phyloP scores from a whole-genome alignment of 371 early-diverging fungal species.

The Blyttiomyces sp. region DNA sequence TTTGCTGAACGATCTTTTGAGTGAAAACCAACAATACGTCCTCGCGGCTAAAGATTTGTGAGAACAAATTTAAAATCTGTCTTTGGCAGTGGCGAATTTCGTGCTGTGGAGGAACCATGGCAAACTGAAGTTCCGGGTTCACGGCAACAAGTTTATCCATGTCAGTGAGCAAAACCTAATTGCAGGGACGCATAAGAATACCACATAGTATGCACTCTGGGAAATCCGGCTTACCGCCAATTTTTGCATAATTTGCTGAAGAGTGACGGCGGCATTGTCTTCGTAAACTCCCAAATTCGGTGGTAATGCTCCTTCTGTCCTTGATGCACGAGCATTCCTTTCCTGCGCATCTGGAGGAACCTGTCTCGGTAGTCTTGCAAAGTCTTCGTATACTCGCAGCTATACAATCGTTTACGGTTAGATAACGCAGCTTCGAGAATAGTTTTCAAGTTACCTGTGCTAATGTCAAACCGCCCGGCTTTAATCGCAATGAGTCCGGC shows the following conservation, averaged over 20 bases:
- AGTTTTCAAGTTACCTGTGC: slow-evolving; percentile 41
- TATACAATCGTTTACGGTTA: slow-evolving; percentile 22
- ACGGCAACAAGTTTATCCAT: no score
- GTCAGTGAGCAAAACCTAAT: no score
- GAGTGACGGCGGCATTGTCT: no score
- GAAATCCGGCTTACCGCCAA: no score
- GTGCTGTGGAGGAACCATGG: slow-evolving; percentile 71
- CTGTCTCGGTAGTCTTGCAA: slow-evolving; percentile 26
- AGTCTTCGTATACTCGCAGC: slow-evolving; percentile 80
- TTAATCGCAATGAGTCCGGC: slow-evolving; percentile 80
- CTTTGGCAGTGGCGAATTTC: slow-evolving; percentile 70
- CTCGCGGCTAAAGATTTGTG: slow-evolving; percentile 67
- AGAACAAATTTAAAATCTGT: slow-evolving; percentile 64
- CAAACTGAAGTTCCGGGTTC: no score
- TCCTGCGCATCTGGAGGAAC: slow-evolving; percentile 4
- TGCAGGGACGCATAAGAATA: no score
- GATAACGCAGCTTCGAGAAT: slow-evolving; percentile 4
- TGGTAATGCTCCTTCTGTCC: no score
- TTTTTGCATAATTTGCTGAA: no score
- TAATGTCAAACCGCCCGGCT: slow-evolving; percentile 73
- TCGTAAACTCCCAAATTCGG: no score
- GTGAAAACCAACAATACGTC: slow-evolving; percentile 78
- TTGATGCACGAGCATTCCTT: background rate
- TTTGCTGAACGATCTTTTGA: slow-evolving; percentile 77
- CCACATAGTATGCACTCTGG: no score